Evolutionary conservation across 331 rosid genomes (phyloP).

Genomic region (Ulmus americana): DNA sequence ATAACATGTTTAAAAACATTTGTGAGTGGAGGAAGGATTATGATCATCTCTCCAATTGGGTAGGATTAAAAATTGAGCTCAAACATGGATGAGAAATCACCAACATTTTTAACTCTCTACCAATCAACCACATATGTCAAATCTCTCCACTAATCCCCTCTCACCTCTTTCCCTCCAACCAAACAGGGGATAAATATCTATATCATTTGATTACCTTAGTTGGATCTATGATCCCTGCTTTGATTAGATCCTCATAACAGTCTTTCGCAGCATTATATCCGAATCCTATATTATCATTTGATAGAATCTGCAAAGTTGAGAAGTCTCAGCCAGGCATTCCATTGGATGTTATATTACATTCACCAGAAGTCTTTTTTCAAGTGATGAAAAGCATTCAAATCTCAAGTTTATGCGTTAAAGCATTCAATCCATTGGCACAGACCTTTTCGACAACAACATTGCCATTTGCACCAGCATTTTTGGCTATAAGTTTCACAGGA

Average conservation of each 20-base stretch:
- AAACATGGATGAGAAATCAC: too few relatives aligned
- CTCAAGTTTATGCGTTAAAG: not conserved
- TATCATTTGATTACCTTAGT: slow-evolving; percentile 46
- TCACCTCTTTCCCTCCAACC: too few relatives aligned
- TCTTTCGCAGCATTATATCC: slow-evolving; percentile 85
- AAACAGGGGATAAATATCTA: not conserved
- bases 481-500: slow-evolving; percentile 75
- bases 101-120: too few relatives aligned
- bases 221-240: slow-evolving; percentile 89
- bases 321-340: slow-evolving; percentile 13
- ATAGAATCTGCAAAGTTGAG: slow-evolving; percentile 49
- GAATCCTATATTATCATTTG: slow-evolving; percentile 37
- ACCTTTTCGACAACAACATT: slow-evolving; percentile 74
- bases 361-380: not conserved
- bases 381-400: not conserved
- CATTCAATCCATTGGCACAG: slow-evolving; percentile 24
- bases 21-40: too few relatives aligned
- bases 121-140: too few relatives aligned
- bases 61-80: too few relatives aligned
- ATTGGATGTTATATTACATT: slow-evolving; percentile 11
- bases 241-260: slow-evolving; percentile 74
- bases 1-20: too few relatives aligned
- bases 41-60: too few relatives aligned
- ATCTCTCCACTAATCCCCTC: too few relatives aligned
- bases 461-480: slow-evolving; percentile 93